Base-by-base conservation (phyloP, 148 eudicot genomes). In the Suaeda aralocaspica region DNA sequence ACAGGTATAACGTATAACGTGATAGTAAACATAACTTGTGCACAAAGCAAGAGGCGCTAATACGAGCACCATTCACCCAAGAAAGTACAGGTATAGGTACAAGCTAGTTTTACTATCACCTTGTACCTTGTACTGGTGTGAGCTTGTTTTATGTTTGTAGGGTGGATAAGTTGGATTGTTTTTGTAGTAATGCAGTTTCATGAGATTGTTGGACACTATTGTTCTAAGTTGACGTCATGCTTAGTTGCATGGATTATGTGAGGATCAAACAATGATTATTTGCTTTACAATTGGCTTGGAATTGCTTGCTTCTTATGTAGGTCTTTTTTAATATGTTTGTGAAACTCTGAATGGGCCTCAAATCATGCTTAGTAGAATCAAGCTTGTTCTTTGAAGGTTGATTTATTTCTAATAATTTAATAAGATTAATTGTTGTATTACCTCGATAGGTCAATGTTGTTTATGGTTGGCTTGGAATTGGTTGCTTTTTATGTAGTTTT, bases 381-480 rank as follows among this genome's bases (percentile, higher is more conserved):
- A n/a, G n/a, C n/a, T n/a, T n/a, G n/a, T n/a, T n/a, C n/a, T n/a
- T n/a, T n/a, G n/a, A n/a, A n/a, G n/a, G n/a, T n/a, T n/a, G n/a
- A n/a, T n/a, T n/a, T n/a, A n/a, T n/a, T n/a, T n/a, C n/a, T n/a
- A n/a, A n/a, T n/a, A n/a, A n/a, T n/a, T n/a, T n/a, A n/a, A n/a
- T n/a, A n/a, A n/a, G n/a, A n/a, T 48, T 21, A 24, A 69, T 46
- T 19, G 25, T 39, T 68, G 31, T 46, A 52, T 74, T 63, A 25
- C 33, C 55, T 66, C 9, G 75, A 71, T 88, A 94, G 98, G 93
- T 91, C 45, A 94, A 94, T 80, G 97, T 97, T 42, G 78, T 91
- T 22, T 94, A 94, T 81, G 82, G n/a, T 22, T 30, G 59, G n/a
- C 29, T 67, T 67, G 26, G 16, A 5, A 48, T 18, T n/a, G 65